Evolutionary conservation across 768 basidiomycete genomes (phyloP).

Genomic region (Xerocomellus intermedius): DNA sequence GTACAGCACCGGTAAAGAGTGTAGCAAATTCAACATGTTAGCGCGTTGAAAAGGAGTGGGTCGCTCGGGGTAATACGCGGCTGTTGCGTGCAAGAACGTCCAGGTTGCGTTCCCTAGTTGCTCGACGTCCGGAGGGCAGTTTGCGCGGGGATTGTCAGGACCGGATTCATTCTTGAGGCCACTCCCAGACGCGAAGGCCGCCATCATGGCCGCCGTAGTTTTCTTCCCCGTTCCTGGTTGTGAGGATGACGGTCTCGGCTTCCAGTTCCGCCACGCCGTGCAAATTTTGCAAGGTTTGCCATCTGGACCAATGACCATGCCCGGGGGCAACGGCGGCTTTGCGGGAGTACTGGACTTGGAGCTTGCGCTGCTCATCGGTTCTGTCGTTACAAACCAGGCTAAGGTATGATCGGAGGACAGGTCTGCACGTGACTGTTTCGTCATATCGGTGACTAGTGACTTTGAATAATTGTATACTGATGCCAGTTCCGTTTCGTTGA

Average conservation of each 20-base stretch:
- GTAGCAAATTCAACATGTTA: conserved; percentile 80
- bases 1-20: conserved; percentile 78
- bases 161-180: conserved; percentile 28
- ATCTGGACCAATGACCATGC: conserved; percentile 87
- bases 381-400: neutral
- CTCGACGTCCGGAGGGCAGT: conserved; percentile 91
- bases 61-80: conserved; percentile 89
- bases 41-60: conserved; percentile 74
- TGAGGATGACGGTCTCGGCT: conserved; percentile 38
- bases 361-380: conserved; percentile 10
- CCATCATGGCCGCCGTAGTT: conserved; percentile 35
- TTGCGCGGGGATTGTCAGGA: conserved; percentile 44
- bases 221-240: conserved; percentile 29
- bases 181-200: conserved; percentile 32
- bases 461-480: neutral
- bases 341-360: conserved; percentile 7
- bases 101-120: conserved; percentile 90
- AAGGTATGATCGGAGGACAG: neutral
- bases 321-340: conserved; percentile 56
- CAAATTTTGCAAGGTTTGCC: conserved; percentile 96
- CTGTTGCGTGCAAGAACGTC: conserved; percentile 95
- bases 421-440: conserved; percentile 19
- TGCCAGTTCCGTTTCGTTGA: neutral
- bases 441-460: neutral
- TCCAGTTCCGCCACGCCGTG: conserved; percentile 75